These are phyloP conservation scores for Tripterygium wilfordii DNA, from an alignment of 177 flowering plant species.

Conservation along the genomic window DNA sequence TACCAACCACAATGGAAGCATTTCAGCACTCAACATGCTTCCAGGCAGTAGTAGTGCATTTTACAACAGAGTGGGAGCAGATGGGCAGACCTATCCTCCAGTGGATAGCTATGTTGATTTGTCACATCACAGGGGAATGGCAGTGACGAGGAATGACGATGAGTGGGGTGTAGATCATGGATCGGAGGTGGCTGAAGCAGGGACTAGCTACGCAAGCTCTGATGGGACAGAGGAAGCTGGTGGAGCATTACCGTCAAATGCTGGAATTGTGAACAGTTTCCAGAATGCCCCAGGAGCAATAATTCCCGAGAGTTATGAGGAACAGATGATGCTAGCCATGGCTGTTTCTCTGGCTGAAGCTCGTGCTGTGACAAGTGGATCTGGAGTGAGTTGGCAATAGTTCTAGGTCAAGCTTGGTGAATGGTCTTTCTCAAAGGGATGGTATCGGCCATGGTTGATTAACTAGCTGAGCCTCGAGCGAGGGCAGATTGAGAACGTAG, in stretches of 20 bases:
- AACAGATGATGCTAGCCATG: slow-evolving; percentile 98
- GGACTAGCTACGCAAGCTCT: slow-evolving; percentile 62
- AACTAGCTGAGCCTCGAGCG: no score
- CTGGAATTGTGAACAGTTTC: slow-evolving; percentile 25
- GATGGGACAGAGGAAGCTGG: slow-evolving; percentile 26
- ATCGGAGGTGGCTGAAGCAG: slow-evolving; percentile 60
- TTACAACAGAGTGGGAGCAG: slow-evolving; percentile 19
- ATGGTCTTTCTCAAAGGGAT: no score
- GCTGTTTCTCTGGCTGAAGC: slow-evolving; percentile 92
- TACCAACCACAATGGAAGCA: slow-evolving; percentile 12
- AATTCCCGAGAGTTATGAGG: slow-evolving; percentile 85
- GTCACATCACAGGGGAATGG: slow-evolving; percentile 30
- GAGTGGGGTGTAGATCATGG: slow-evolving; percentile 49
- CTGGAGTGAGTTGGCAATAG: slow-evolving; percentile 69
- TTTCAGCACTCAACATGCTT: slow-evolving; percentile 22
- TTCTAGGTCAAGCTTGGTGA: no score
- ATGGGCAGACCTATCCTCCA: slow-evolving; percentile 24
- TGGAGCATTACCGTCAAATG: slow-evolving; percentile 12
- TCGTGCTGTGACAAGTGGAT: slow-evolving; percentile 38
- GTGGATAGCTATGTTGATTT: slow-evolving; percentile 25
- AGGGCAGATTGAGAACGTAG: no score
- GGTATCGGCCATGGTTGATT: no score
- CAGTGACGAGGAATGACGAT: slow-evolving; percentile 32
- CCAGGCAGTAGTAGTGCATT: slow-evolving; percentile 25
- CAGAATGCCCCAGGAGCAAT: slow-evolving; percentile 35